A percentile compares a stretch with the other conserved stretches of the same genome.
Evolutionary conservation across 2,329 filamentous ascomycete species (phyloP).

Genomic region (Ascochyta koolunga): DNA sequence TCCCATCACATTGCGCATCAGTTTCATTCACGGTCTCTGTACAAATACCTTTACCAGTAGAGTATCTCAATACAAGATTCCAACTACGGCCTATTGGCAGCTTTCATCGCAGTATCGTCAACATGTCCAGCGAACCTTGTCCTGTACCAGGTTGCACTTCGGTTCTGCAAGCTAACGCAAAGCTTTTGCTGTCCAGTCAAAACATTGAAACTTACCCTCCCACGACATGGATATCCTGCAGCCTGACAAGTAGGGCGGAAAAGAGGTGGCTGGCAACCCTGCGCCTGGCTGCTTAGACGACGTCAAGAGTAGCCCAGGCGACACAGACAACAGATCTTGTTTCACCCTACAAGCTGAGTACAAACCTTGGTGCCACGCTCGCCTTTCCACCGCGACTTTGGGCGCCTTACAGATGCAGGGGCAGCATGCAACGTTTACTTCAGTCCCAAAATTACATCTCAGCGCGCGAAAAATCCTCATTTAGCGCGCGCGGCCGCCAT

Average conservation of each 20-base stretch:
- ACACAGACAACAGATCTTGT: conserved; percentile 40
- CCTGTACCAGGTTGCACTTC: conserved; percentile 32
- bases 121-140: conserved; percentile 14
- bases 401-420: conserved; percentile 29
- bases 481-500: conserved; percentile 11
- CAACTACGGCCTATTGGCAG: conserved; percentile 25
- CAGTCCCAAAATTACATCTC: conserved; percentile 22
- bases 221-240: conserved; percentile 34
- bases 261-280: conserved; percentile 28
- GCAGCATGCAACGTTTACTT: conserved; percentile 15
- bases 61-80: conserved; percentile 40
- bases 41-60: conserved; percentile 45
- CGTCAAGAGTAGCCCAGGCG: conserved; percentile 24
- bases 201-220: conserved; percentile 17
- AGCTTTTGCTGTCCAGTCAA: conserved; percentile 32
- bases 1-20: conserved; percentile 24
- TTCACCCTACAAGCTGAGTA: conserved; percentile 32
- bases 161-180: conserved; percentile 36
- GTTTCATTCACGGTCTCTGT: conserved; percentile 45
- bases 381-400: conserved; percentile 11
- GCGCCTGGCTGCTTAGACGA: conserved; percentile 17
- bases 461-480: conserved; percentile 21
- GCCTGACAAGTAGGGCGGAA: conserved; percentile 29
- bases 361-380: conserved; percentile 27
- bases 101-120: conserved; percentile 8